Base-by-base conservation (phyloP, 108 stramenopile species). In the Stephanodiscus triporus region DNA sequence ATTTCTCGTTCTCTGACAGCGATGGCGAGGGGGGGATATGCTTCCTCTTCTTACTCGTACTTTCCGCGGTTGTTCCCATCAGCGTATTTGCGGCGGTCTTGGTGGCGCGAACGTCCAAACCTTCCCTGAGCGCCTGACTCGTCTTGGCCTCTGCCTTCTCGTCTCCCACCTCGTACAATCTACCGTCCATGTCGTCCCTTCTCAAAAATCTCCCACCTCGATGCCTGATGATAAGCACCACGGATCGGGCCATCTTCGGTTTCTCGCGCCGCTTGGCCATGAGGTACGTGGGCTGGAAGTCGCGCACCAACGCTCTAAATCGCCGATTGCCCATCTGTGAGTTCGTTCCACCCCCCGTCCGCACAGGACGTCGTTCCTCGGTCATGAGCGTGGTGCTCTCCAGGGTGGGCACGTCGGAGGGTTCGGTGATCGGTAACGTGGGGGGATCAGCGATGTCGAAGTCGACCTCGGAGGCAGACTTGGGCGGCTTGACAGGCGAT, bases 81-180 rank as follows among this genome's bases (percentile, higher is more conserved):
- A 80, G 47, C 36, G 78, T 80, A 67, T 80, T 80, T n/a, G 78
- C 78, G 3, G 83, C 78, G 67, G 76, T 71, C 81, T 89, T 90
- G 20, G 93, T 92, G 10, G 93, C 93, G 5, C 93, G 75, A 2
- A 95, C 93, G 80, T 95, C 93, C 62, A 95, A 75, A 0, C 93
- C 93, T 66, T 95, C 93, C 30, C 93, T 78, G 19, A 95, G 66
- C 1, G 93, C 93, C 73, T 95, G 93, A 45, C 87, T 88, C 24
- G 93, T 95, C 81, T 95, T 95, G 38, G 93, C 93, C 64, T 95
- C 93, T 16, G 93, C 93, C 82, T 92, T 95, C 53, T 83, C 81
- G 68, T 95, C 93, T 4, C 93, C 93, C 24, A 95, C 93, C 71
- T 95, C 93, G 55, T 78, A 91, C 66, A 91, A 80, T 29, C 81